Percentiles rank a stretch among this genome's conserved stretches.
These are phyloP conservation scores for Xylaria longipes DNA, from an alignment of 495 filamentous ascomycete species.

Conservation along the genomic window DNA sequence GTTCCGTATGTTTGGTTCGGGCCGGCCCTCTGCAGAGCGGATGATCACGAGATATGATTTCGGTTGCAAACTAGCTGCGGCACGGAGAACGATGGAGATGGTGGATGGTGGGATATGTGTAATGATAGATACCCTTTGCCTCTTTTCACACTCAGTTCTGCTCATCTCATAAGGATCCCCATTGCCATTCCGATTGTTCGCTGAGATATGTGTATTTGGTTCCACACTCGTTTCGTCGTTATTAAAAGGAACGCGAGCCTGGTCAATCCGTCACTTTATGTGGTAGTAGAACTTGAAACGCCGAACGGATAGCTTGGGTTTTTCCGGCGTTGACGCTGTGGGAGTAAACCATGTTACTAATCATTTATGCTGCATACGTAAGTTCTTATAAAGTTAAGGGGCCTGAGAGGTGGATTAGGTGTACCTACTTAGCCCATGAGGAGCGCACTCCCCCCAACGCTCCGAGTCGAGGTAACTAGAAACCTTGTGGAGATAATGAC, in stretches of 20 bases:
- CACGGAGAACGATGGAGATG: neutral
- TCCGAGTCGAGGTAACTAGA: neutral
- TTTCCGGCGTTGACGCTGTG: too few species aligned
- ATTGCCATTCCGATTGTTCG: neutral
- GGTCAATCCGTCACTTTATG: too few species aligned
- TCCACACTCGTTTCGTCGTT: neutral
- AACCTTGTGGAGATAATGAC: neutral
- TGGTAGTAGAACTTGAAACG: too few species aligned
- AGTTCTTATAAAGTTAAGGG: neutral
- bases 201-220: too few species aligned
- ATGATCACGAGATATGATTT: neutral
- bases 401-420: neutral
- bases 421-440: neutral
- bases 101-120: conserved; percentile 7
- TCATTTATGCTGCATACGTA: too few species aligned
- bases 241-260: neutral
- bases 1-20: neutral
- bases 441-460: neutral
- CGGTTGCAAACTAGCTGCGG: too few species aligned
- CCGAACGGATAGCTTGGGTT: too few species aligned
- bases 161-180: neutral
- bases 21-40: neutral
- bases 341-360: too few species aligned
- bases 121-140: conserved; percentile 13
- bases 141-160: neutral